Percentiles rank a stretch among this genome's conserved stretches.
Conservation (phyloP, 192 early-diverging fungal species). For the Gonapodya prolifera region DNA sequence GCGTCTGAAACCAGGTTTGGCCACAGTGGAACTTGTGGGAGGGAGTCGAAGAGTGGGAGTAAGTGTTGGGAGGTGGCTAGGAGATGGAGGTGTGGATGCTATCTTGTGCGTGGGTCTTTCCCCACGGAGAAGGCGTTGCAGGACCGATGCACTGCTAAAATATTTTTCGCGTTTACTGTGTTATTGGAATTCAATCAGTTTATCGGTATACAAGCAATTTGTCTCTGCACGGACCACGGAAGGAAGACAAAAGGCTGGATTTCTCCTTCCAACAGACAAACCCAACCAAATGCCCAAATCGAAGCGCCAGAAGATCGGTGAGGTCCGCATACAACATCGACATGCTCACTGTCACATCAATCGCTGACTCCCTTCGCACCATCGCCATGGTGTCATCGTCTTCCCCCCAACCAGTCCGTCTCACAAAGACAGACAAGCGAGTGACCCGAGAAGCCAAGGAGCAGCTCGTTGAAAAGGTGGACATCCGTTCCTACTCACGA, state of each 20-base stretch:
- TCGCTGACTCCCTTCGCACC: neutral
- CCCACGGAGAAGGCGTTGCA: too few relatives aligned
- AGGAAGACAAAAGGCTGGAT: neutral
- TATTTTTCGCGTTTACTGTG: too few relatives aligned
- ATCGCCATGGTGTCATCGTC: neutral
- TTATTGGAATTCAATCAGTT: too few relatives aligned
- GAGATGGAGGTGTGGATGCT: too few relatives aligned
- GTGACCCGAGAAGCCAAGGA: constrained; percentile 54
- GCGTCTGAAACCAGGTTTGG: too few relatives aligned
- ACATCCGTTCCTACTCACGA: neutral
- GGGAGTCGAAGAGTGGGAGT: too few relatives aligned
- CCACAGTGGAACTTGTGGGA: too few relatives aligned
- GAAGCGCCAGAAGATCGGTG: constrained; percentile 21
- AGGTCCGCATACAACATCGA: neutral
- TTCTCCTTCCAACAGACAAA: too few relatives aligned
- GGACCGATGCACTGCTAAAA: too few relatives aligned
- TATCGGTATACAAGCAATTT: too few relatives aligned
- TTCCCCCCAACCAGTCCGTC: constrained; percentile 1
- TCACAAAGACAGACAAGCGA: constrained; percentile 76
- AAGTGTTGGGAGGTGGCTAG: too few relatives aligned
- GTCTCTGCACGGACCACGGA: neutral
- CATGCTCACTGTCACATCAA: neutral
- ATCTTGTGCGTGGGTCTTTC: too few relatives aligned
- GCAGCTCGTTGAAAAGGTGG: constrained; percentile 56
- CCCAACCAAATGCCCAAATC: constrained; percentile 27